Base-by-base conservation (phyloP, 768 basidiomycete species). In the Tricholoma sp. region DNA sequence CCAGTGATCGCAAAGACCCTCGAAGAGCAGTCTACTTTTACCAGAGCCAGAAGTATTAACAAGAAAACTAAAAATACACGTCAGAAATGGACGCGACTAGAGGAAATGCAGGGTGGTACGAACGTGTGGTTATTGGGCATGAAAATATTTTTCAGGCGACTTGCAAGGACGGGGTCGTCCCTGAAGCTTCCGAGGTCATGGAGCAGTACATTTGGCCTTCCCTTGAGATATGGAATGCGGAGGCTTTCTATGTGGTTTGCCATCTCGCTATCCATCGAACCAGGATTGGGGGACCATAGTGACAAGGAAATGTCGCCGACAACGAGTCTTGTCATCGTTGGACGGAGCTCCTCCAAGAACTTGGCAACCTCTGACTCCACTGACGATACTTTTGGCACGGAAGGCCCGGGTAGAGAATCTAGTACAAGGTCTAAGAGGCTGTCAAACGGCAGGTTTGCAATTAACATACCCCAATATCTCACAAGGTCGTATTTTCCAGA, bases 31-130 rank as follows among this genome's bases (percentile, higher is more conserved):
- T 32, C 76, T 66, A 0, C 76, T 78, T 59, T 79, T 79, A 17
- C 77, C 76, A 2, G 77, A 77, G 7, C 77, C 77, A 20, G 77
- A 79, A 0, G 78, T 79, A 47, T 79, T 79, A 31, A 79, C 74
- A 15, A 79, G 69, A 54, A 77, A 74, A 12, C 76, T 77, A 42
- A 5, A 54, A 17, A 31, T 54, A 34, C 48, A 20, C 36, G 50
- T 56, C 36, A 50, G 51, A 48, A 31, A 47, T 12, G 36, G 48
- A 6, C 10, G 47, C 7, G 8, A n/a, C 8, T 18, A 17, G 47
- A 15, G 33, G 0, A 31, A 11, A n/a, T 42, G 24, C 8, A 28
- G 15, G 1, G 28, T 34, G 17, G 36, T 10, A 70, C 76, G 56
- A 48, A 77, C 74, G 75, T 76, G 57, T 76, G 75, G 47, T 70